Percentiles rank a stretch among this genome's conserved stretches.
Conservation (phyloP, 768 basidiomycete genomes). For the Lentinula guzmanii region DNA sequence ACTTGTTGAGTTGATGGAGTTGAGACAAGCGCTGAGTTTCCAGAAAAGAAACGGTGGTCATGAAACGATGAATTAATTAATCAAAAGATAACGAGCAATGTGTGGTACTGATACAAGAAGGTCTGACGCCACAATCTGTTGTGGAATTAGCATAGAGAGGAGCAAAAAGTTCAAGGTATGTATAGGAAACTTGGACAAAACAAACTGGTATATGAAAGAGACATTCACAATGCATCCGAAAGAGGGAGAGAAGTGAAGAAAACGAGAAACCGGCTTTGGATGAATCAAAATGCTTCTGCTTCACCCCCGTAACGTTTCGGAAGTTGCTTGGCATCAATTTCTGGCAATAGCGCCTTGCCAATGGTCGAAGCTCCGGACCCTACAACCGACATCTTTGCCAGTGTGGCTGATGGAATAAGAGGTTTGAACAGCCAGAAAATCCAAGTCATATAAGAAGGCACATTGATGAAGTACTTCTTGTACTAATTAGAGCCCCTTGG, state of each 20-base stretch:
- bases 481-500: constrained; percentile 28
- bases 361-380: constrained; percentile 58
- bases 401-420: constrained; percentile 62
- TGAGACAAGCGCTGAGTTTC: too few species aligned
- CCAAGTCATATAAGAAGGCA: constrained; percentile 72
- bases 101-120: not conserved
- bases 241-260: not conserved
- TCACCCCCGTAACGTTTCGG: constrained; percentile 70
- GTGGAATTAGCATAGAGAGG: not conserved
- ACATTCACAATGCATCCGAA: too few species aligned
- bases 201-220: too few species aligned
- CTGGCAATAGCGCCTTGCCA: constrained; percentile 49
- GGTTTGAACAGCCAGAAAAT: constrained; percentile 83
- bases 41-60: too few species aligned
- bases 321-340: constrained; percentile 52
- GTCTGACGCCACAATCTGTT: too few species aligned
- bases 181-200: too few species aligned
- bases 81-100: not conserved
- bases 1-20: too few species aligned
- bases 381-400: constrained; percentile 77
- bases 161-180: not conserved
- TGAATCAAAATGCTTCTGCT: constrained; percentile 41
- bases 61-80: too few species aligned
- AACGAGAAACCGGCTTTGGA: not conserved
- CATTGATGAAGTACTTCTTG: constrained; percentile 78